A percentile compares a stretch with the other conserved stretches of the same genome.
These are phyloP conservation scores for Viola pubescens DNA, from an alignment of 441 rosid genomes.

Conservation along the genomic window DNA sequence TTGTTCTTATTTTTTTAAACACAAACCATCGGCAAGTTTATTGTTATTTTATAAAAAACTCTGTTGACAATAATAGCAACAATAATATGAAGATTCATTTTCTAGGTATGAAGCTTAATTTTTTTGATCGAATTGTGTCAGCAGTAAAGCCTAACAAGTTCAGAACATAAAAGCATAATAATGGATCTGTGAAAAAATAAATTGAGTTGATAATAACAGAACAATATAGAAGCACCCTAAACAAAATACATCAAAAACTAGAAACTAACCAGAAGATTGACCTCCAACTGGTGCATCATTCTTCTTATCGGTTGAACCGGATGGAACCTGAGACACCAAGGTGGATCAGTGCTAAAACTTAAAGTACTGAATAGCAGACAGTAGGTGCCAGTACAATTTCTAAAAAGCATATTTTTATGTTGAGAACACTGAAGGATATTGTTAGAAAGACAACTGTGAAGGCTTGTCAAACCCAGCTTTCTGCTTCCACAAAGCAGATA, in stretches of 20 bases:
- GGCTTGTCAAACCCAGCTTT: too few relatives aligned
- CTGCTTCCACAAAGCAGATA: background rate
- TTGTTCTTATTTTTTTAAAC: too few relatives aligned
- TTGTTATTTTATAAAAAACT: too few relatives aligned
- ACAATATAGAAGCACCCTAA: background rate
- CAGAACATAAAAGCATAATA: too few relatives aligned
- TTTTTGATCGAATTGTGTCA: too few relatives aligned
- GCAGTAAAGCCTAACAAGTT: too few relatives aligned
- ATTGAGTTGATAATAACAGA: conserved; percentile 6
- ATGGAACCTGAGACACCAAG: conserved; percentile 34
- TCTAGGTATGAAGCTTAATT: too few relatives aligned
- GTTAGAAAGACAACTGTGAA: background rate
- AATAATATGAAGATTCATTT: too few relatives aligned
- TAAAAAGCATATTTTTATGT: background rate
- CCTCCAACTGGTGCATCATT: conserved; percentile 31
- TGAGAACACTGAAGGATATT: background rate
- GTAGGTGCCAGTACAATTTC: conserved; percentile 4
- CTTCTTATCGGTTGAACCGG: conserved; percentile 41
- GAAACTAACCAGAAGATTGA: conserved; percentile 59
- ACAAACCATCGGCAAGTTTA: too few relatives aligned
- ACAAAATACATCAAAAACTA: background rate
- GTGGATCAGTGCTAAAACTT: conserved; percentile 4
- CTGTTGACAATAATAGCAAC: too few relatives aligned
- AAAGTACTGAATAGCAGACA: background rate
- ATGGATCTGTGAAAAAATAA: background rate